Evolutionary conservation across 176 grass and related monocot genomes (phyloP).

Genomic region (Echinochloa phyllopogon): DNA sequence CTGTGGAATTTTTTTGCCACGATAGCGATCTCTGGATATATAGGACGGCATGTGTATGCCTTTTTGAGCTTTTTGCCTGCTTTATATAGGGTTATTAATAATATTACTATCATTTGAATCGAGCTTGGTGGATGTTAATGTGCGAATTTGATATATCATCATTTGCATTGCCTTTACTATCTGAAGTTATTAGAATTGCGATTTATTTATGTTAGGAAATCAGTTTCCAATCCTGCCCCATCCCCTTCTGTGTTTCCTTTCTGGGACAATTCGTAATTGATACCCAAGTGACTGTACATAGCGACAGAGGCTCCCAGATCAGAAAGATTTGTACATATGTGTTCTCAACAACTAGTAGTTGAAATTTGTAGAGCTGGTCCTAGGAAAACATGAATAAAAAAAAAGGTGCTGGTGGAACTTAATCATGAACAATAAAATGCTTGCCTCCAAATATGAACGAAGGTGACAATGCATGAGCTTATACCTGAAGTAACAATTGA

Average conservation of each 20-base stretch:
- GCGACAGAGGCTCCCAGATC: background rate
- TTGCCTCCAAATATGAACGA: background rate
- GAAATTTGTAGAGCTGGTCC: background rate
- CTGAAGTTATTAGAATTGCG: background rate
- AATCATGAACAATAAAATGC: background rate
- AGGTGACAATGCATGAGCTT: background rate
- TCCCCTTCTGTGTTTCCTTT: background rate
- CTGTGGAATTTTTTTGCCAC: background rate
- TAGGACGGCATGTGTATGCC: background rate
- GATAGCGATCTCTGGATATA: background rate
- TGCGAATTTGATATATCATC: background rate
- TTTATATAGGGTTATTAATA: background rate
- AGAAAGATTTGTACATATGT: background rate
- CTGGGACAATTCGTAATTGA: background rate
- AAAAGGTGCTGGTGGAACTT: background rate
- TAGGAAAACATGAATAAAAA: background rate
- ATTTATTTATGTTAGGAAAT: background rate
- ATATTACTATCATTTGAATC: background rate
- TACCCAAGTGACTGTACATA: background rate
- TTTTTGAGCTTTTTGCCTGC: no score
- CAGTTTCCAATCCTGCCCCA: background rate
- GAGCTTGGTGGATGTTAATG: background rate
- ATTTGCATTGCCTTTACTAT: background rate
- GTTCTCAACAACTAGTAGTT: background rate
- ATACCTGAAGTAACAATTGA: background rate